Base-by-base conservation (phyloP, 768 basidiomycete genomes). In the Royoungia palumana region DNA sequence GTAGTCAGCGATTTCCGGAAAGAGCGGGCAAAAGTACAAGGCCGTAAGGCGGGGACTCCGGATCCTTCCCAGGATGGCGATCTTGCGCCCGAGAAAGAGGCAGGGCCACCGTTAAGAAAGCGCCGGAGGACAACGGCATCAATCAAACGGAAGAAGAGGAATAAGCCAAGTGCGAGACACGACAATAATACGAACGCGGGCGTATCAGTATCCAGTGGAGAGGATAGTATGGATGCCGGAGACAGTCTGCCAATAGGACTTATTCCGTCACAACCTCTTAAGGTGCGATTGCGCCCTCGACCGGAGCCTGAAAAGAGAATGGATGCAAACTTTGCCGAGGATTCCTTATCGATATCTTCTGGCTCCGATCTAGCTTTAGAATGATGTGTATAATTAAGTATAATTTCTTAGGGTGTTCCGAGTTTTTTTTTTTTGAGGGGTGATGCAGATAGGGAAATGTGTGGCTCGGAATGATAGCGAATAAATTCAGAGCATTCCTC, bases 1-100 rank as follows among this genome's bases (percentile, higher is more conserved):
- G 87, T 92, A 9, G 85, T 93, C n/a, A 75, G 80, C 22, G 88
- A 89, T 50, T 89, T 87, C 62, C 77, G 89, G 47, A 85, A 81
- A 52, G 60, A 70, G 53, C 70, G 59, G 40, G 42, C 55, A n/a
- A 49, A 58, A 48, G 25, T 34, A 24, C 55, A 57, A 37, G 59
- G 46, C 24, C 56, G 48, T 56, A 45, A 36, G 13, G 41, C 30
- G 39, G 54, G 46, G 43, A 51, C 59, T 16, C 50, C 50, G 37
- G 51, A 22, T 2, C 46, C 51, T 42, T 62, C 65, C 50, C 47
- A 60, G 59, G 65, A 63, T 50, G 51, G 65, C 19, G 66, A 61
- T 40, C 61, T 56, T 41, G 55, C 53, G 6, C 54, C 55, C 35
- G 69, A 62, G 27, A 64, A 59, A 10, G 61, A 62, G 19, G 57